phyloP scores from a whole-genome alignment of 2,329 filamentous ascomycete species.

The Aspergillus bombycis region DNA sequence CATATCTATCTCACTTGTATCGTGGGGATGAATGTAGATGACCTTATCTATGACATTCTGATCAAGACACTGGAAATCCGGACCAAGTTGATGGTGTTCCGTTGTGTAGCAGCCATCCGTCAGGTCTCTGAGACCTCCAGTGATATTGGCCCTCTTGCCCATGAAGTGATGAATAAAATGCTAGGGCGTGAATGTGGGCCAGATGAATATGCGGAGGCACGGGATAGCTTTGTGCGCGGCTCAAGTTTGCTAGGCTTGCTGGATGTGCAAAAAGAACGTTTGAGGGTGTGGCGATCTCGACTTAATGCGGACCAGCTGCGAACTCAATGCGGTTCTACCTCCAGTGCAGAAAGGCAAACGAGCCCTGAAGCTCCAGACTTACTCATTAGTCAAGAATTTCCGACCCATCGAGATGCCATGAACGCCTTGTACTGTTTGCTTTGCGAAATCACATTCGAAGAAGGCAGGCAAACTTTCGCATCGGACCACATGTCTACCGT shows the following conservation, averaged over 20 bases:
- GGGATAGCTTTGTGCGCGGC: conserved; percentile 17
- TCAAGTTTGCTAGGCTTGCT: conserved; percentile 20
- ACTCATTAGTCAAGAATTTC: not conserved
- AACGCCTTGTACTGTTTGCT: conserved; percentile 16
- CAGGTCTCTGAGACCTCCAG: conserved; percentile 9
- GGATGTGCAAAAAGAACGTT: conserved; percentile 18
- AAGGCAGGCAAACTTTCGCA: not conserved
- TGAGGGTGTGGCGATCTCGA: conserved; percentile 21
- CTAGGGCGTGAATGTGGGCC: conserved; percentile 7
- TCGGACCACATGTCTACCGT: not conserved
- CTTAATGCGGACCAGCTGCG: conserved; percentile 8
- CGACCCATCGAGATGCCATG: conserved; percentile 19
- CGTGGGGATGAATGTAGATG: conserved; percentile 20
- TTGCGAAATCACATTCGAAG: conserved; percentile 15
- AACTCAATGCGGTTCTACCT: not conserved
- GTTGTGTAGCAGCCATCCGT: conserved; percentile 12
- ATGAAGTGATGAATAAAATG: conserved; percentile 12
- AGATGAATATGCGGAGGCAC: conserved; percentile 14
- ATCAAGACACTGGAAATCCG: conserved; percentile 26
- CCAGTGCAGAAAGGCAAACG: no score
- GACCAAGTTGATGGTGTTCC: conserved; percentile 19
- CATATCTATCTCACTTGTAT: conserved; percentile 22
- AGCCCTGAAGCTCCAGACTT: not conserved
- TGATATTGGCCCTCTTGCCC: conserved; percentile 9
- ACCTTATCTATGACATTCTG: conserved; percentile 28